phyloP scores from a whole-genome alignment of 164 flowering plant genomes.

The Berberis vulgaris region DNA sequence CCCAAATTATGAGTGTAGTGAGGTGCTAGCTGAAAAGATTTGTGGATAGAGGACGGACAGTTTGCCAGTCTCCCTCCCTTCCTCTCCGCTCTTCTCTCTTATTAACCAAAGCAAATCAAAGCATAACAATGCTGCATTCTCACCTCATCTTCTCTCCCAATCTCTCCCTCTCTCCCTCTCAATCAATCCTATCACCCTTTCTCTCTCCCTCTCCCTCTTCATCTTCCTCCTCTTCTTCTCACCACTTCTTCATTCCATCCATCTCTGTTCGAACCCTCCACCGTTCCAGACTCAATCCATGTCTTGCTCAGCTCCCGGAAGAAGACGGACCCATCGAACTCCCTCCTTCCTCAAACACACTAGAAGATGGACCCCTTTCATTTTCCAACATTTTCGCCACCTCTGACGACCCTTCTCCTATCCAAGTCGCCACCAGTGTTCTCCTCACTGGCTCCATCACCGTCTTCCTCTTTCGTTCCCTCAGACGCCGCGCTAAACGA shows the following conservation, averaged over 20 bases:
- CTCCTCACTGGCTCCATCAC: constrained; percentile 89
- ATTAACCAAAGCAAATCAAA: no score
- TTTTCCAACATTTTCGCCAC: constrained; percentile 41
- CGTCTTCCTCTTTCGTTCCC: constrained; percentile 84
- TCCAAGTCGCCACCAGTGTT: constrained; percentile 81
- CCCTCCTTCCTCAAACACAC: constrained; percentile 22
- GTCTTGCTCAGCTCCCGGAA: constrained; percentile 7
- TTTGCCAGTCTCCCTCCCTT: not conserved
- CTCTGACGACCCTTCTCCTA: constrained; percentile 53
- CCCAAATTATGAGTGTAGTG: not conserved
- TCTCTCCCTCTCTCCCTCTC: constrained; percentile 14
- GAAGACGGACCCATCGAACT: constrained; percentile 64
- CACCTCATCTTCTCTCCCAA: constrained; percentile 14
- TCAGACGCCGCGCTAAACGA: constrained; percentile 78
- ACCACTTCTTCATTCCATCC: constrained; percentile 11
- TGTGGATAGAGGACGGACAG: not conserved
- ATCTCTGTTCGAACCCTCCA: constrained; percentile 9
- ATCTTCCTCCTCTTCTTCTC: constrained; percentile 25
- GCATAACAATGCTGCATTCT: constrained; percentile 26
- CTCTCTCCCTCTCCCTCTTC: constrained; percentile 22
- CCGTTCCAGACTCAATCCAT: not conserved
- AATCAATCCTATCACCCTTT: constrained; percentile 10
- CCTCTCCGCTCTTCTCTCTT: not conserved
- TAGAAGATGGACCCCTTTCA: constrained; percentile 7
- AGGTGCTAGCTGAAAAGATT: not conserved